Conservation (phyloP, 768 basidiomycete genomes). For the Russula earlei region DNA sequence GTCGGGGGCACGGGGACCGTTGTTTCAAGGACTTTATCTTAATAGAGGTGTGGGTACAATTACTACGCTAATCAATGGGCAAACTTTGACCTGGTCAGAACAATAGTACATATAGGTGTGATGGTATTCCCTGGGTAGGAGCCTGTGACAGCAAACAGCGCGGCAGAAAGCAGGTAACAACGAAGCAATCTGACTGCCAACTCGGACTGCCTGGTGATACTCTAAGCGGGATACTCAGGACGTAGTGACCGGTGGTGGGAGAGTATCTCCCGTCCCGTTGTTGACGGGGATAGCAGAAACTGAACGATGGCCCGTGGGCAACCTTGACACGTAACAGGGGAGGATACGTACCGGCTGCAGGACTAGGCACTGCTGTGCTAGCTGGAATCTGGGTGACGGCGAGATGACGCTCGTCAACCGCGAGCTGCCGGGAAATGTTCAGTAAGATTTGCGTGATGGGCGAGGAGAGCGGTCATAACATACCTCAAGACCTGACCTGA, state of each 20-base stretch:
- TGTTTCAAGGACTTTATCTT: too few relatives aligned
- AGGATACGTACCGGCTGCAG: background rate
- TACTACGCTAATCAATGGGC: too few relatives aligned
- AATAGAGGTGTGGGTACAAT: too few relatives aligned
- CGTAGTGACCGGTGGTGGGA: background rate
- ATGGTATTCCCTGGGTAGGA: too few relatives aligned
- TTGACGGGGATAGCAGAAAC: background rate
- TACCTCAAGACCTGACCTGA: background rate
- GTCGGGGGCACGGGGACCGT: too few relatives aligned
- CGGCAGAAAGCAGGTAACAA: too few relatives aligned
- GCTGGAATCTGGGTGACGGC: background rate
- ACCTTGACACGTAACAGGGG: background rate
- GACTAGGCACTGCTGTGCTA: background rate
- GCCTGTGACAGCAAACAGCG: too few relatives aligned
- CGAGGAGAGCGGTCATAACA: background rate
- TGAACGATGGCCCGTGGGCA: background rate
- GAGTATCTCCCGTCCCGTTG: background rate
- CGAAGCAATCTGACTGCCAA: too few relatives aligned
- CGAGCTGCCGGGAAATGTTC: background rate
- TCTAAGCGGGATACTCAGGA: background rate
- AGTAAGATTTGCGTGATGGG: too few relatives aligned
- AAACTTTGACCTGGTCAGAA: too few relatives aligned
- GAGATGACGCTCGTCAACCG: background rate
- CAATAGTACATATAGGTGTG: too few relatives aligned
- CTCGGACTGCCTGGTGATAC: too few relatives aligned